Evolutionary conservation across 768 basidiomycete species (phyloP).

Genomic region (Hysterangium stoloniferum): DNA sequence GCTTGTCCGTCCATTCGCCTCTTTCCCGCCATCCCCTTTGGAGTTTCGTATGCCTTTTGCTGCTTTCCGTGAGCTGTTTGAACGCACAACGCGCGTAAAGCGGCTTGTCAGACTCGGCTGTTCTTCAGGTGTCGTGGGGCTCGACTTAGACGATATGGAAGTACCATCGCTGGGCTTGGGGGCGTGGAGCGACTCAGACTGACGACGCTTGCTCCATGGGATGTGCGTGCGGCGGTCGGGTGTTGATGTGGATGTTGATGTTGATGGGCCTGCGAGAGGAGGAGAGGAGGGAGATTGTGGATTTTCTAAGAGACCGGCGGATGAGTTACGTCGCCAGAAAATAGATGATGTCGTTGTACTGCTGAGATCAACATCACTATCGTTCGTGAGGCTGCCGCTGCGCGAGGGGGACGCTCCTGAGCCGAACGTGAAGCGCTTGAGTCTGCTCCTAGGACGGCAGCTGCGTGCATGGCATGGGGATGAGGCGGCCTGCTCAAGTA

Average conservation of each 20-base stretch:
- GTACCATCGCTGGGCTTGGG: not conserved
- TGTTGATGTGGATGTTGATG: not conserved
- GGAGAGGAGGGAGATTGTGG: no score
- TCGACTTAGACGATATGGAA: not conserved
- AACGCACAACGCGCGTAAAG: conserved; percentile 1
- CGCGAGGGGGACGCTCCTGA: conserved; percentile 48
- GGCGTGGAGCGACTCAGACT: not conserved
- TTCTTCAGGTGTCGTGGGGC: not conserved
- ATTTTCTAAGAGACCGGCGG: not conserved
- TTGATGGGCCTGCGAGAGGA: not conserved
- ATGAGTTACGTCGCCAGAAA: not conserved
- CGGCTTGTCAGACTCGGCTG: not conserved
- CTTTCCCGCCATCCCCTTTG: not conserved
- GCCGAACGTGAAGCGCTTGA: conserved; percentile 33
- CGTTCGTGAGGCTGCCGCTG: conserved; percentile 25
- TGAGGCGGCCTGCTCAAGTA: no score
- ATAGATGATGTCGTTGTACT: not conserved
- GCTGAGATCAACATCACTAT: conserved; percentile 8
- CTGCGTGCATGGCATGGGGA: conserved; percentile 1
- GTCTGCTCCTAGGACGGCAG: conserved; percentile 19
- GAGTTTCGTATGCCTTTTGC: not conserved
- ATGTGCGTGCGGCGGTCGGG: not conserved
- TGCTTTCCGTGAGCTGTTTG: not conserved
- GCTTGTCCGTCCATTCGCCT: not conserved
- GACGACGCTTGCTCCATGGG: not conserved